A percentile compares a stretch with the other conserved stretches of the same genome.
Conservation (phyloP, 2,329 filamentous ascomycete species). For the Penicillium sclerotiorum region DNA sequence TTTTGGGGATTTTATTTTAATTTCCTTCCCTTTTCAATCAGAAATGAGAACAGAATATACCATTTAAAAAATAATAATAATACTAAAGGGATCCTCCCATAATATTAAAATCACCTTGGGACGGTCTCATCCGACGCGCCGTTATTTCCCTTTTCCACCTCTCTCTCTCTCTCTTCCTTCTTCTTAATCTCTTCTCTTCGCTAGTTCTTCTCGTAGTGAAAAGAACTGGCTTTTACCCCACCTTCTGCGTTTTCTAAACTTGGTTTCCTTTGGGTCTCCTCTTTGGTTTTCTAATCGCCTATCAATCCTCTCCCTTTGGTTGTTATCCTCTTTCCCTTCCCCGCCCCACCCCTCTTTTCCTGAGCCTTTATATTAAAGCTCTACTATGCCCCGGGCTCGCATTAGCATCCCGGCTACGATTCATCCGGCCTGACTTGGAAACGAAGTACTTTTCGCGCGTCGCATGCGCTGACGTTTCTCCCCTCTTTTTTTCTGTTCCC, state of each 20-base stretch:
- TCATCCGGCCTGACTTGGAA: slow-evolving; percentile 24
- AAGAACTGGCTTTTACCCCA: neutral
- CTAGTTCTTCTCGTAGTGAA: neutral
- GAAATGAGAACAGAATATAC: too few species aligned
- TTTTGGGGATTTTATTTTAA: too few species aligned
- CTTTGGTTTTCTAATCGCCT: slow-evolving; percentile 1
- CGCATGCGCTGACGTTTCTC: slow-evolving; percentile 17
- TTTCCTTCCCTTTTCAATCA: too few species aligned
- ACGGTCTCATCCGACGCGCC: slow-evolving; percentile 22
- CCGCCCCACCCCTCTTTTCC: slow-evolving; percentile 5
- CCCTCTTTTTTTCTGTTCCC: slow-evolving; percentile 1
- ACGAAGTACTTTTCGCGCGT: slow-evolving; percentile 16
- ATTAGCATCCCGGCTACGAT: slow-evolving; percentile 18
- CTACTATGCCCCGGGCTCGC: slow-evolving; percentile 23
- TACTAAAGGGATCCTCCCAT: too few species aligned
- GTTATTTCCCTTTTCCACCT: slow-evolving; percentile 25
- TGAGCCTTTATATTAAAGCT: slow-evolving; percentile 14
- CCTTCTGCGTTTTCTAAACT: neutral
- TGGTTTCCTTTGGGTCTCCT: slow-evolving; percentile 2
- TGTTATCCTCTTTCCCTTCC: neutral
- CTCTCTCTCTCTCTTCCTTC: slow-evolving; percentile 7
- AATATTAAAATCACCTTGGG: slow-evolving; percentile 10
- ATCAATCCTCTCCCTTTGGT: slow-evolving; percentile 1
- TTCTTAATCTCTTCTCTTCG: neutral
- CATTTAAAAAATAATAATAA: neutral